phyloP scores from a whole-genome alignment of 345 rosid genomes.

The Hevea brasiliensis region DNA sequence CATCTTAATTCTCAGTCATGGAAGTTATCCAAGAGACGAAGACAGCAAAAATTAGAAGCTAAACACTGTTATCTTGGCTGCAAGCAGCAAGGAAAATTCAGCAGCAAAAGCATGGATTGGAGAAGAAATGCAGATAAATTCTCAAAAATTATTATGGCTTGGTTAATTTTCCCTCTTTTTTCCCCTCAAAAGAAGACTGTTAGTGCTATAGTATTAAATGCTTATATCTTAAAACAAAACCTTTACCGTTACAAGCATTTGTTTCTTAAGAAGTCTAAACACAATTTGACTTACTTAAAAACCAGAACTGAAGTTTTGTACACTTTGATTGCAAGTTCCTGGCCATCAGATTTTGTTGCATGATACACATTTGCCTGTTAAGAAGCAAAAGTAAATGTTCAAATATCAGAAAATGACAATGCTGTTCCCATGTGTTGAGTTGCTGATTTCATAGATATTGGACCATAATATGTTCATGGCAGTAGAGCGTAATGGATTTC shows the following conservation, averaged over 20 bases:
- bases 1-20: background rate
- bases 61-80: background rate
- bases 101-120: background rate
- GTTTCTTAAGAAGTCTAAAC: background rate
- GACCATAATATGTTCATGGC: background rate
- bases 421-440: background rate
- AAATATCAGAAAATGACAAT: background rate
- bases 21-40: background rate
- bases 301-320: slow-evolving; percentile 90
- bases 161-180: background rate
- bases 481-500: background rate
- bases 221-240: background rate
- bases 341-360: slow-evolving; percentile 82
- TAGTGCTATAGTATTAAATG: background rate
- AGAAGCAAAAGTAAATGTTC: slow-evolving; percentile 6
- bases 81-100: background rate
- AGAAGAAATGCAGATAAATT: background rate
- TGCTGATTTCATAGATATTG: slow-evolving; percentile 2
- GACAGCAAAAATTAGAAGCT: background rate
- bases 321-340: slow-evolving; percentile 86
- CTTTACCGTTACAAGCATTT: background rate
- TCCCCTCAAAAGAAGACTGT: background rate
- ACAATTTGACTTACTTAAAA: slow-evolving; percentile 62
- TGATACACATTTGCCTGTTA: slow-evolving; percentile 94
- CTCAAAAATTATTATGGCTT: background rate